Evolutionary conservation across 228 moss, liverwort and hornwort genomes (phyloP).

Genomic region (Sphagnum magellanicum): DNA sequence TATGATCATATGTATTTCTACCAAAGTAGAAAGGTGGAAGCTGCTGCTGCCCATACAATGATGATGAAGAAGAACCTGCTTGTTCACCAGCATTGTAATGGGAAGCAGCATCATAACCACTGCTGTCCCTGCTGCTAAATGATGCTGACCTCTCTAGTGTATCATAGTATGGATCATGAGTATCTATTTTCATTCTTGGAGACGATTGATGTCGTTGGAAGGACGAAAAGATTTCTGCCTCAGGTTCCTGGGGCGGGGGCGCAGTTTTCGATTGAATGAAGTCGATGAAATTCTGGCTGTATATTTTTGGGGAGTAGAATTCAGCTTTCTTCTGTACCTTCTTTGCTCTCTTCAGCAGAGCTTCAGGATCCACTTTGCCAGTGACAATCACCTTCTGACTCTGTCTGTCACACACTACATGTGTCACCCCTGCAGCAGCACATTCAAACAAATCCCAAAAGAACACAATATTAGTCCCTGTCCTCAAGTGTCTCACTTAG

Average conservation of each 20-base stretch:
- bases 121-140: too few relatives aligned
- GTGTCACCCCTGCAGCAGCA: conserved; percentile 9
- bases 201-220: conserved; percentile 24
- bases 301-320: conserved; percentile 1
- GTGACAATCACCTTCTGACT: conserved; percentile 19
- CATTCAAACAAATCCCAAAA: neutral
- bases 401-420: conserved; percentile 6
- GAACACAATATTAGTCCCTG: too few relatives aligned
- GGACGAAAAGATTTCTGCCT: conserved; percentile 29
- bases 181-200: neutral
- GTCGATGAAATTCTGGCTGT: neutral
- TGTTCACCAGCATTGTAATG: conserved; percentile 34
- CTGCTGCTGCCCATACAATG: neutral
- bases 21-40: conserved; percentile 14
- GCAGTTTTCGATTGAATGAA: conserved; percentile 46
- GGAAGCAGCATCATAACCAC: conserved; percentile 10
- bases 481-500: neutral
- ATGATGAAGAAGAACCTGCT: conserved; percentile 37
- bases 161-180: too few relatives aligned
- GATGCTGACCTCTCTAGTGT: too few relatives aligned
- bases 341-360: conserved; percentile 11
- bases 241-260: conserved; percentile 9
- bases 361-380: conserved; percentile 14
- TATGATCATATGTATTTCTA: conserved; percentile 6
- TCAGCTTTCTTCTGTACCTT: conserved; percentile 13